These are phyloP conservation scores for Chlamydomonas urium DNA, from an alignment of 139 green algal species.

Conservation along the genomic window DNA sequence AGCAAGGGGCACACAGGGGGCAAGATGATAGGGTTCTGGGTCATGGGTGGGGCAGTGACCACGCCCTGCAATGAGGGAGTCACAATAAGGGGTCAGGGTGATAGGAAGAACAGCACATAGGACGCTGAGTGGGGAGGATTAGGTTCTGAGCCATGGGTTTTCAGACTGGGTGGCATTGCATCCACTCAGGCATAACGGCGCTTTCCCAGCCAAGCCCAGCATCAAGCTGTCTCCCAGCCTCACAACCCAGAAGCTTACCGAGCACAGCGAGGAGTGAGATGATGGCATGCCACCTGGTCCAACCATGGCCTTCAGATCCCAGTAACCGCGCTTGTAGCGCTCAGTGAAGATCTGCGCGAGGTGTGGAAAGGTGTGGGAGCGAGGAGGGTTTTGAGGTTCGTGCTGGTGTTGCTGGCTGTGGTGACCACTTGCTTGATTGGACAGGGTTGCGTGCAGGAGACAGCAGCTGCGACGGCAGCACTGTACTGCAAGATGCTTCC, in stretches of 20 bases:
- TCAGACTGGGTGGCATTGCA: not conserved
- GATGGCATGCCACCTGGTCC: constrained; percentile 97
- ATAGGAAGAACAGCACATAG: not conserved
- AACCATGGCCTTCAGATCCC: constrained; percentile 71
- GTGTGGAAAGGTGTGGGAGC: too few relatives aligned
- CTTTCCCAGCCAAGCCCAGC: too few relatives aligned
- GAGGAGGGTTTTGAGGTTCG: too few relatives aligned
- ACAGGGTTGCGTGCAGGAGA: too few relatives aligned
- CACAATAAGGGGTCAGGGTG: not conserved
- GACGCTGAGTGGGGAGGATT: not conserved
- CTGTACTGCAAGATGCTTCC: too few relatives aligned
- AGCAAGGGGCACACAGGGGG: not conserved
- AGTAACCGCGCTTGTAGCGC: constrained; percentile 75
- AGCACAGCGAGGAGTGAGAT: constrained; percentile 89
- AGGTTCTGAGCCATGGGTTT: not conserved
- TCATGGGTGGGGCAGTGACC: not conserved
- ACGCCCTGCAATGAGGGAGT: not conserved
- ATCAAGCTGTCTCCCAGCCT: not conserved
- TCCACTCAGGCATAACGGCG: too few relatives aligned
- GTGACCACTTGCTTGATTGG: too few relatives aligned
- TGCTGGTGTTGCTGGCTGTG: too few relatives aligned
- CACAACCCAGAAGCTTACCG: constrained; percentile 13
- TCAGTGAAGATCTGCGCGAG: constrained; percentile 89
- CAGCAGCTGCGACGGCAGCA: too few relatives aligned
- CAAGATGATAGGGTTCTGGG: not conserved